These are phyloP conservation scores for Physcomitrium patens DNA, from an alignment of 225 moss, liverwort and hornwort genomes.

Conservation along the genomic window DNA sequence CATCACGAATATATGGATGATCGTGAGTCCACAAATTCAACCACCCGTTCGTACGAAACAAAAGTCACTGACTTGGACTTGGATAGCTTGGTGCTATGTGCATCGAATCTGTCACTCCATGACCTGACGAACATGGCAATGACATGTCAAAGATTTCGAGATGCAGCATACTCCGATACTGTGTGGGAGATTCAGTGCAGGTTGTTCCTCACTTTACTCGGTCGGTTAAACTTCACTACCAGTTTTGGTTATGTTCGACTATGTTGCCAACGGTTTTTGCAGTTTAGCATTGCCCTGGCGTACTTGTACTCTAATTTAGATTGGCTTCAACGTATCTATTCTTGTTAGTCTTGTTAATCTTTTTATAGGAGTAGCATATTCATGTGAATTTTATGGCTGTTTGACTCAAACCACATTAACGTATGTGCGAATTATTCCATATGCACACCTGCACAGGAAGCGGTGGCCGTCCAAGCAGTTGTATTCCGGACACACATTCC, in stretches of 20 bases:
- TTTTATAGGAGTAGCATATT: too few species aligned
- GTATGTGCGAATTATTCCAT: slow-evolving; percentile 3
- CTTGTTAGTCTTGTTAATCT: slow-evolving; percentile 14
- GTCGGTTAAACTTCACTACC: background rate
- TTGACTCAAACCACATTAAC: too few species aligned
- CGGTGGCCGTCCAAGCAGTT: slow-evolving; percentile 68
- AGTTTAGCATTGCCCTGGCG: slow-evolving; percentile 10
- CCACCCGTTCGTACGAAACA: slow-evolving; percentile 22
- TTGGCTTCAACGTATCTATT: background rate
- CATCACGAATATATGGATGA: slow-evolving; percentile 12
- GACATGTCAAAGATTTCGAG: slow-evolving; percentile 65
- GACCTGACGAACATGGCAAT: slow-evolving; percentile 74
- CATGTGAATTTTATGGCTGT: too few species aligned
- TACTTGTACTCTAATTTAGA: slow-evolving; percentile 5
- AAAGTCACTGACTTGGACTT: slow-evolving; percentile 63
- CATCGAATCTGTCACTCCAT: slow-evolving; percentile 50
- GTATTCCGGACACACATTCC: slow-evolving; percentile 52
- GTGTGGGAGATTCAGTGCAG: slow-evolving; percentile 78
- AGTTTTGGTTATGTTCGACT: slow-evolving; percentile 11
- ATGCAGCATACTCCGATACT: slow-evolving; percentile 66
- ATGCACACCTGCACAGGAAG: slow-evolving; percentile 37
- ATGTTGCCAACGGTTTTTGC: background rate
- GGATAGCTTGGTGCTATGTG: slow-evolving; percentile 68
- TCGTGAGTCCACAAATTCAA: slow-evolving; percentile 19
- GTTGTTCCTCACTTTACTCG: slow-evolving; percentile 36